Evolutionary conservation across 129 eudicot genomes (phyloP).

Genomic region (Silybum marianum): DNA sequence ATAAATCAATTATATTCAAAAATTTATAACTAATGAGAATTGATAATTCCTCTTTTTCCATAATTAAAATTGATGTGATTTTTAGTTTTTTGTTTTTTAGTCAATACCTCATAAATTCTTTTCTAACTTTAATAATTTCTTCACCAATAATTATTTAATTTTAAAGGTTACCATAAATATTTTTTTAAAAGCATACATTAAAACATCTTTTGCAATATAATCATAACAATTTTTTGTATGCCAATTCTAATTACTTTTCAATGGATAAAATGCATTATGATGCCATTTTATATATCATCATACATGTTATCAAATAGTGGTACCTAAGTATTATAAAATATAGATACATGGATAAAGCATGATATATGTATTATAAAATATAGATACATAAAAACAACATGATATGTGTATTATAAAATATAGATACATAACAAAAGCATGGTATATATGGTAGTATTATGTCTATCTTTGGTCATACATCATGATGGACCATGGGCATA

Average conservation of each 20-base stretch:
- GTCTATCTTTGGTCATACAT: constrained; percentile 34
- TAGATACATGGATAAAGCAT: neutral
- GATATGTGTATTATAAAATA: constrained; percentile 9
- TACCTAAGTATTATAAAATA: neutral
- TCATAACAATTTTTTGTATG: neutral
- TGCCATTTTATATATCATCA: neutral
- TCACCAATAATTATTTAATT: neutral
- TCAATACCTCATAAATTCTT: neutral
- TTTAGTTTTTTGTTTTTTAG: neutral
- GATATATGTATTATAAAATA: neutral
- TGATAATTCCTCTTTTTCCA: neutral
- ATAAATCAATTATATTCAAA: too few relatives aligned
- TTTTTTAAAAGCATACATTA: too few relatives aligned
- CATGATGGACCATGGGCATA: constrained; percentile 31
- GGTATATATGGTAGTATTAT: constrained; percentile 15
- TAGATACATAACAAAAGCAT: constrained; percentile 14
- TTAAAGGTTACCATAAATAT: too few relatives aligned
- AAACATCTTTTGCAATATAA: neutral
- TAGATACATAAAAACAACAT: constrained; percentile 13
- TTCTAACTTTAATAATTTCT: neutral
- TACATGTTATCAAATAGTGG: neutral
- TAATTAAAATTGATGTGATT: neutral
- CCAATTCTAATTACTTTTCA: neutral
- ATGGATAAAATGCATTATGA: neutral
- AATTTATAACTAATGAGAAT: too few relatives aligned